These are phyloP conservation scores for Tulasnella sp. DNA, from an alignment of 768 basidiomycete species.

Conservation along the genomic window DNA sequence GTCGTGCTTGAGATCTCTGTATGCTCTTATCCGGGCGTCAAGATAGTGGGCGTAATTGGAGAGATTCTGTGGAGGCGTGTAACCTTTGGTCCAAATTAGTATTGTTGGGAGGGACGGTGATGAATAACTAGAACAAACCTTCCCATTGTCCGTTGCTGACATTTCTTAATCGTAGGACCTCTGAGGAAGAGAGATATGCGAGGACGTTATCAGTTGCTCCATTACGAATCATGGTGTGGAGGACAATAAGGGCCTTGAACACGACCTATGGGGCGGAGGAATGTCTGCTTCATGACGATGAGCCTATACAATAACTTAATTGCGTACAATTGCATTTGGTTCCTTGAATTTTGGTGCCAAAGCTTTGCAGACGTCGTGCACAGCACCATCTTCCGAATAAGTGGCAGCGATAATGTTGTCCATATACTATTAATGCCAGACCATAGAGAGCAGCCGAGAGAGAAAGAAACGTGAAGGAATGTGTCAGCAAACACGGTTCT, in stretches of 20 bases:
- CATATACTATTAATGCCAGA: slow-evolving; percentile 51
- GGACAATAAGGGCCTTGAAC: slow-evolving; percentile 93
- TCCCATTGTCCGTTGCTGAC: slow-evolving; percentile 79
- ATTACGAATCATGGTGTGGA: slow-evolving; percentile 93
- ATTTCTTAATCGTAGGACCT: slow-evolving; percentile 69
- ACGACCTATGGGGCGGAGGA: slow-evolving; percentile 46
- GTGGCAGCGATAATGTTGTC: slow-evolving; percentile 94
- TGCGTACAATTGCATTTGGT: slow-evolving; percentile 73
- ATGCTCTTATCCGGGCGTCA: slow-evolving; percentile 76
- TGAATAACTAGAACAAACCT: slow-evolving; percentile 35
- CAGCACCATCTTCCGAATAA: slow-evolving; percentile 88
- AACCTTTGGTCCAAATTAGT: slow-evolving; percentile 38
- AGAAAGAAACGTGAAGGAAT: background rate
- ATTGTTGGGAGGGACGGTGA: background rate
- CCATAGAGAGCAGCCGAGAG: background rate
- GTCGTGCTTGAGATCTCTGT: slow-evolving; percentile 85
- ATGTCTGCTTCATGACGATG: background rate
- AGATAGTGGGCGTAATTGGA: slow-evolving; percentile 80
- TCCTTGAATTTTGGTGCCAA: slow-evolving; percentile 75
- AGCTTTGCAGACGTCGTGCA: slow-evolving; percentile 86
- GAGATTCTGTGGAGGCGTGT: slow-evolving; percentile 72
- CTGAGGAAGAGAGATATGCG: slow-evolving; percentile 63
- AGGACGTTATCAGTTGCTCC: slow-evolving; percentile 93
- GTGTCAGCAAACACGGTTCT: background rate
- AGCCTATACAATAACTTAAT: slow-evolving; percentile 16